phyloP scores from a whole-genome alignment of 345 rosid species.

The Conringia planisiliqua region DNA sequence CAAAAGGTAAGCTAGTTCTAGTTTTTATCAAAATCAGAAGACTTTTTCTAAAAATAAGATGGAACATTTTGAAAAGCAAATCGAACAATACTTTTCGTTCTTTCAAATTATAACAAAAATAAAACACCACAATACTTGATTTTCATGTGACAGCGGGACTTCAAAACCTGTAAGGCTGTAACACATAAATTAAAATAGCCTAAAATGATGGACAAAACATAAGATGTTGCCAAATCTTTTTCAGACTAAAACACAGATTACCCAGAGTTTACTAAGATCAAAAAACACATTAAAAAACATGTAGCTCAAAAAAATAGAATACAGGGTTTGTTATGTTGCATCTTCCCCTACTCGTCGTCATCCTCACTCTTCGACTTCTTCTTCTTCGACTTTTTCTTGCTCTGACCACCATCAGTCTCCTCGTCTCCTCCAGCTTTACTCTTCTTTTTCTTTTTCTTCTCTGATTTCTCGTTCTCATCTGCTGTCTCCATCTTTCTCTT shows the following conservation, averaged over 20 bases:
- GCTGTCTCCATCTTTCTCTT: slow-evolving; percentile 27
- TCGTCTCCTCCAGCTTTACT: slow-evolving; percentile 29
- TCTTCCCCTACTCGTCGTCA: slow-evolving; percentile 27
- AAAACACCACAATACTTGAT: neutral
- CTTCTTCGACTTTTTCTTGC: slow-evolving; percentile 33
- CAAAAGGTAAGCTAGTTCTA: neutral
- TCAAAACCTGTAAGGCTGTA: neutral
- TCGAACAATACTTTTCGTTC: neutral
- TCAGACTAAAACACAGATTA: slow-evolving; percentile 2
- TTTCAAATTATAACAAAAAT: neutral
- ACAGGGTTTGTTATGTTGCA: slow-evolving; percentile 15
- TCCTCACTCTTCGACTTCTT: slow-evolving; percentile 30
- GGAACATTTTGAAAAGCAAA: neutral
- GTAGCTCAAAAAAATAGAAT: slow-evolving; percentile 6
- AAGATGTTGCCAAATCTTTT: slow-evolving; percentile 1
- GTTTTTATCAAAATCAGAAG: neutral
- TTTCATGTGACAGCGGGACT: neutral
- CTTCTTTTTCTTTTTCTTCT: slow-evolving; percentile 35
- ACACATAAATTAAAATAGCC: neutral
- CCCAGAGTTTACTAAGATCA: neutral
- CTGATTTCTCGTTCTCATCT: slow-evolving; percentile 28
- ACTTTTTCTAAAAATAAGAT: neutral
- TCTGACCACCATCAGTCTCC: slow-evolving; percentile 19
- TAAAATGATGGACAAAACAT: neutral
- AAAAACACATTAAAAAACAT: neutral